Conservation (phyloP, 1,284 basidiomycete genomes). For the Cryptococcus sp. region DNA sequence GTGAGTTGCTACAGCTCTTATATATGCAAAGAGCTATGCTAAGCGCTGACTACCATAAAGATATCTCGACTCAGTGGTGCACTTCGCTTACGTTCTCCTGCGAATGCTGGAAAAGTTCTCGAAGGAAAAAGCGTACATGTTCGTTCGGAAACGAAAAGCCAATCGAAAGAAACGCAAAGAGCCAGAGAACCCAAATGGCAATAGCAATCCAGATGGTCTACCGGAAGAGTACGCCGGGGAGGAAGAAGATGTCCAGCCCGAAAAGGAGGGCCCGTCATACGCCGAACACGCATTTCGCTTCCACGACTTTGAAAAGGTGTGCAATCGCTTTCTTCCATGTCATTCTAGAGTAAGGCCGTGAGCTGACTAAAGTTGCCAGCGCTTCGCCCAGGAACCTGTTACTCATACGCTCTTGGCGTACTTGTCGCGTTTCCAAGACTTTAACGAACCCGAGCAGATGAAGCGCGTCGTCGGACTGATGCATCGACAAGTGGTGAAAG, state of each 20-base stretch:
- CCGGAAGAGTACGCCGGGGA: conserved; percentile 45
- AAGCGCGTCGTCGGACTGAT: conserved; percentile 81
- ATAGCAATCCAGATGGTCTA: conserved; percentile 14
- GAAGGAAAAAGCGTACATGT: conserved; percentile 70
- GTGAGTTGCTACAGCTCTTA: conserved; percentile 37
- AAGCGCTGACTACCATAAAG: conserved; percentile 41
- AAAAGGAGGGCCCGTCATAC: conserved; percentile 65
- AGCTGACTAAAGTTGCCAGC: conserved; percentile 54
- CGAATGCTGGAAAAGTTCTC: conserved; percentile 84
- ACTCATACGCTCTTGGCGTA: conserved; percentile 79
- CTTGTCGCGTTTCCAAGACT: conserved; percentile 76
- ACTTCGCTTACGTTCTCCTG: conserved; percentile 77
- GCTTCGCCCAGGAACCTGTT: conserved; percentile 81
- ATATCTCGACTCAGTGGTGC: conserved; percentile 80
- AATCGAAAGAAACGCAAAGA: conserved; percentile 61
- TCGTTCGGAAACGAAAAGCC: conserved; percentile 69
- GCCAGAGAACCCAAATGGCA: conserved; percentile 9
- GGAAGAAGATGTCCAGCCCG: conserved; percentile 60
- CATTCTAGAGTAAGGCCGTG: not conserved
- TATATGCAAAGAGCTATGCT: not conserved
- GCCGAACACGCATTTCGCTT: conserved; percentile 87
- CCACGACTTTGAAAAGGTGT: conserved; percentile 79
- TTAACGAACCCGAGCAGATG: conserved; percentile 75
- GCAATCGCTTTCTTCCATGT: conserved; percentile 33
- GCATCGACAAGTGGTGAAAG: conserved; percentile 82